Conservation (phyloP, 1,284 basidiomycete species). For the Bondarzewia mesenterica region DNA sequence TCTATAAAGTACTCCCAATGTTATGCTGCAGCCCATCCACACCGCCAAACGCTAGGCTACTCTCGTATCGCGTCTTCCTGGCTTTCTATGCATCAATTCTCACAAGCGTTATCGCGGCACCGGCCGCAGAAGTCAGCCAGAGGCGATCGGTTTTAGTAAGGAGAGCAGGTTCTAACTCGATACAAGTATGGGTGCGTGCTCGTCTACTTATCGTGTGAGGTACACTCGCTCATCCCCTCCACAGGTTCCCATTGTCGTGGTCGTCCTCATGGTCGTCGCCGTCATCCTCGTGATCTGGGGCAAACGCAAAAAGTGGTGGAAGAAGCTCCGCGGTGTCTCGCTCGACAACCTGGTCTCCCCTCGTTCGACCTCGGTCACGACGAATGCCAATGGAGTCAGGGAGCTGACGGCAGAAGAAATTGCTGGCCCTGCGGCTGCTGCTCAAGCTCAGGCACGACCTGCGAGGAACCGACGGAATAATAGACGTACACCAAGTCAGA, state of each 20-base stretch:
- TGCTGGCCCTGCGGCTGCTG: constrained; percentile 12
- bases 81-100: not conserved
- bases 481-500: constrained; percentile 50
- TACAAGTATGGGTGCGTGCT: not conserved
- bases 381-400: constrained; percentile 9
- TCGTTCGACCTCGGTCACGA: not conserved
- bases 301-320: not conserved
- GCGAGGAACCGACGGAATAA: constrained; percentile 36
- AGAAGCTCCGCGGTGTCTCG: not conserved
- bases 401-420: constrained; percentile 26
- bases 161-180: not conserved
- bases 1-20: too few relatives aligned
- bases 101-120: not conserved
- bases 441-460: constrained; percentile 8
- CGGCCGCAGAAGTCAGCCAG: not conserved
- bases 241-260: not conserved
- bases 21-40: not conserved
- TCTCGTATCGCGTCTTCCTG: not conserved
- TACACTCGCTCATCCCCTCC: too few relatives aligned
- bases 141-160: not conserved
- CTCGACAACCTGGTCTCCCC: not conserved
- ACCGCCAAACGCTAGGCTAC: not conserved
- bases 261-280: not conserved
- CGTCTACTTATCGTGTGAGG: too few relatives aligned
- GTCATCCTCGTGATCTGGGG: not conserved